phyloP scores from a whole-genome alignment of 352 stramenopile species.

The Globisporangium nunn region DNA sequence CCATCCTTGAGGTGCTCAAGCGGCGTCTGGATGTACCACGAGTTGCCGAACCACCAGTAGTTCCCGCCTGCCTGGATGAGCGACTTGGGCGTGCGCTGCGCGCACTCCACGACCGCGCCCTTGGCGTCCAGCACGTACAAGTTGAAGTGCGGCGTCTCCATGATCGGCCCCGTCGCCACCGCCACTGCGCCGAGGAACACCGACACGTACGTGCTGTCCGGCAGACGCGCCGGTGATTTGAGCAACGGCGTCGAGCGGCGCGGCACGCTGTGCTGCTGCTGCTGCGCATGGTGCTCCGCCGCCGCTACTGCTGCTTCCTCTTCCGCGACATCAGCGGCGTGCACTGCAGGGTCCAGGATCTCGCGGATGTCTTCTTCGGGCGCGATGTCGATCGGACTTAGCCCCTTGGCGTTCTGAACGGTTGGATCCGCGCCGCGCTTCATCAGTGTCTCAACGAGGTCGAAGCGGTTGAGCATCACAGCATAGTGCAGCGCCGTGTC shows the following conservation, averaged over 20 bases:
- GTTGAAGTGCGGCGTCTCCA: conserved; percentile 86
- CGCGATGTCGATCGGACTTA: conserved; percentile 63
- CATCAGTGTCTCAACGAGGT: conserved; percentile 83
- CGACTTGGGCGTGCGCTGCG: conserved; percentile 78
- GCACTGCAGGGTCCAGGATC: conserved; percentile 53
- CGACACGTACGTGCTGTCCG: conserved; percentile 82
- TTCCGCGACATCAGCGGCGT: conserved; percentile 22
- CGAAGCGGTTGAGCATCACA: conserved; percentile 70
- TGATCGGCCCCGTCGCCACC: conserved; percentile 75
- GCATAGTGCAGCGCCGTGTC: conserved; percentile 86
- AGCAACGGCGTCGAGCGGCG: conserved; percentile 24
- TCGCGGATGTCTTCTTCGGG: conserved; percentile 75
- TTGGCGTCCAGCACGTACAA: conserved; percentile 80
- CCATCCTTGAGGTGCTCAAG: conserved; percentile 83
- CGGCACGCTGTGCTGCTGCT: conserved; percentile 12
- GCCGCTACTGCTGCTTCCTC: conserved; percentile 11
- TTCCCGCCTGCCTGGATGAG: conserved; percentile 81
- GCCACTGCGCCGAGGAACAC: conserved; percentile 79
- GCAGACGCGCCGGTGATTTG: conserved; percentile 42
- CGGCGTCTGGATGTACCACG: conserved; percentile 80
- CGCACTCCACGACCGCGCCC: conserved; percentile 53
- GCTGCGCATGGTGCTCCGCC: conserved; percentile 8
- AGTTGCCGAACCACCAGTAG: conserved; percentile 89
- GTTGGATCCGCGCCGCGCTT: conserved; percentile 74
- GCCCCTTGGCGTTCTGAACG: conserved; percentile 64